These are phyloP conservation scores for Ophiocordyceps camponoti-leonardi DNA, from an alignment of 2,329 filamentous ascomycete species.

Conservation along the genomic window DNA sequence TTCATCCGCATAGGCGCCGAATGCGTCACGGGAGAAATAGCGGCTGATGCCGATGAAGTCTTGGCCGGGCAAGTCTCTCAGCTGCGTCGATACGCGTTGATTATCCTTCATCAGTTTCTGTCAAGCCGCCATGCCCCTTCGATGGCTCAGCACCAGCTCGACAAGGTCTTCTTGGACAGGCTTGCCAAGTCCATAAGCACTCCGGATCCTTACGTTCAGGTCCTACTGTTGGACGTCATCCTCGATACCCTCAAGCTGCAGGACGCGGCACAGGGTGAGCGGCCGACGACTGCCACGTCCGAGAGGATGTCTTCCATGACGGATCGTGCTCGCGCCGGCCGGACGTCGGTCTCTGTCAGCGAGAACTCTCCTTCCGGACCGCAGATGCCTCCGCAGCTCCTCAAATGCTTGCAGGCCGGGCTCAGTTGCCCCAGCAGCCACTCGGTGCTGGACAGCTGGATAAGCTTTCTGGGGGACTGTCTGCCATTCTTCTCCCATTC, in stretches of 20 bases:
- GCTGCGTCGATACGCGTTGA: conserved; percentile 54
- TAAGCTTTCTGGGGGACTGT: conserved; percentile 66
- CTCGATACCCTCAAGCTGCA: conserved; percentile 55
- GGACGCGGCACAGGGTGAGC: conserved; percentile 21
- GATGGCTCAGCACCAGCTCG: conserved; percentile 48
- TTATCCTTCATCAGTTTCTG: conserved; percentile 53
- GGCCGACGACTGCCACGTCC: conserved; percentile 23
- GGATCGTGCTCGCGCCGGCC: conserved; percentile 22
- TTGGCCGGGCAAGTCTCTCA: conserved; percentile 34
- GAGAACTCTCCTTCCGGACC: conserved; percentile 9
- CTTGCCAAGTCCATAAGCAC: conserved; percentile 43
- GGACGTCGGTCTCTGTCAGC: conserved; percentile 17
- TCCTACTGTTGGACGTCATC: conserved; percentile 62
- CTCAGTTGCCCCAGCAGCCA: conserved; percentile 60
- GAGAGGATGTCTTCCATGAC: conserved; percentile 27
- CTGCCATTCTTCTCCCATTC: conserved; percentile 69
- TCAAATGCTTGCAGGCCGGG: conserved; percentile 71
- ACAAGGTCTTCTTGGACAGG: conserved; percentile 51
- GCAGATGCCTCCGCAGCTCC: conserved; percentile 50
- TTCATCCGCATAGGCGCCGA: conserved; percentile 48
- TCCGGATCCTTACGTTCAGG: conserved; percentile 55
- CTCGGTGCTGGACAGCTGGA: conserved; percentile 77
- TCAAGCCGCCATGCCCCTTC: conserved; percentile 42
- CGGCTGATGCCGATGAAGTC: conserved; percentile 7
- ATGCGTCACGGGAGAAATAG: conserved; percentile 28